Conservation (phyloP, 164 flowering plant genomes). For the Protea cynaroides region DNA sequence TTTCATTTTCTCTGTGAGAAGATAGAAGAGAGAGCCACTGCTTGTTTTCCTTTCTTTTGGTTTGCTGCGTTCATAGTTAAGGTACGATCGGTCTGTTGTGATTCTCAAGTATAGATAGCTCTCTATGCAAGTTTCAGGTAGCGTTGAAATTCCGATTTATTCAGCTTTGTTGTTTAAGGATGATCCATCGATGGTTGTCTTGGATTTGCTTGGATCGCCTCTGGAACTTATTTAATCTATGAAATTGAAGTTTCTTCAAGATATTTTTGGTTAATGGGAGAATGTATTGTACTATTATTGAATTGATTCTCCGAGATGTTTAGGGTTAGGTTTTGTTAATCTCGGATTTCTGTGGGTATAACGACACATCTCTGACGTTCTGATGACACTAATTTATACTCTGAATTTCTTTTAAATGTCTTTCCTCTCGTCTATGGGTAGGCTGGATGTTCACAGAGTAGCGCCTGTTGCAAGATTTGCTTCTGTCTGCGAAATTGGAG, state of each 20-base stretch:
- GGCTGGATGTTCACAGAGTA: too few species aligned
- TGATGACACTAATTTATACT: too few species aligned
- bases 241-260: not conserved
- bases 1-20: not conserved
- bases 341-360: not conserved
- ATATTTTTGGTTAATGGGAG: not conserved
- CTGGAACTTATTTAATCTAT: not conserved
- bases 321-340: not conserved
- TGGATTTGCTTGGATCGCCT: not conserved
- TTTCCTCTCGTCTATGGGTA: too few species aligned
- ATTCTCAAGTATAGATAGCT: conserved; percentile 49
- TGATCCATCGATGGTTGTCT: not conserved
- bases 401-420: too few species aligned
- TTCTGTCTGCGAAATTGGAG: too few species aligned
- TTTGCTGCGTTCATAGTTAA: not conserved
- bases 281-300: not conserved
- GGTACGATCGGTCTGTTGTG: conserved; percentile 22
- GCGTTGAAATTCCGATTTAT: not conserved
- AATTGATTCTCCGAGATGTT: not conserved
- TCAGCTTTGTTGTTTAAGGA: not conserved
- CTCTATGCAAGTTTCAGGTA: conserved; percentile 60
- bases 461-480: too few species aligned
- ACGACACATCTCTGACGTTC: not conserved
- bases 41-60: not conserved
- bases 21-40: too few species aligned